Conservation (phyloP, 2,329 filamentous ascomycete genomes). For the Penicillium sp. region DNA sequence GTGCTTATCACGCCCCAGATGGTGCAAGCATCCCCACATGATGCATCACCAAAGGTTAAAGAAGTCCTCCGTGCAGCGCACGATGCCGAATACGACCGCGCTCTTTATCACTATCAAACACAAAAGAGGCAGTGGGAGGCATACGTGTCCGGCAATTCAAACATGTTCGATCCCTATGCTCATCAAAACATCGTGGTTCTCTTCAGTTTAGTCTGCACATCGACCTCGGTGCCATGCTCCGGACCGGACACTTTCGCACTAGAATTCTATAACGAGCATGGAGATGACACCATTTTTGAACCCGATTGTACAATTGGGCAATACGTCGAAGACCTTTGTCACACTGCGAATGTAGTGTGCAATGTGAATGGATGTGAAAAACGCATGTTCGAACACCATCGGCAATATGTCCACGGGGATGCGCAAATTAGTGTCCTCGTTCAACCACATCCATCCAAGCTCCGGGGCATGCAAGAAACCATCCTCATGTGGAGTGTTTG, state of each 20-base stretch:
- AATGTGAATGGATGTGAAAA: constrained; percentile 78
- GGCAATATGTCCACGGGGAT: constrained; percentile 94
- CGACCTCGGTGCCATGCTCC: constrained; percentile 85
- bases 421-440: constrained; percentile 89
- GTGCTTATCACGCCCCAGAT: constrained; percentile 91
- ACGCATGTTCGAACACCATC: constrained; percentile 85
- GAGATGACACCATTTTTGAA: constrained; percentile 61
- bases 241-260: constrained; percentile 87
- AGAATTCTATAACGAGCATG: constrained; percentile 88
- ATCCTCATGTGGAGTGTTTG: constrained; percentile 99
- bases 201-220: constrained; percentile 88
- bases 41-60: constrained; percentile 77
- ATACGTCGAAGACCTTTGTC: constrained; percentile 86
- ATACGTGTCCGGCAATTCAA: constrained; percentile 79
- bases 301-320: constrained; percentile 90
- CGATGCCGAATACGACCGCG: constrained; percentile 94
- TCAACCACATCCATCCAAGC: constrained; percentile 63
- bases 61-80: constrained; percentile 93
- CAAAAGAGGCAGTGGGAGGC: constrained; percentile 96
- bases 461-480: constrained; percentile 61
- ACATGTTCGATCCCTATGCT: constrained; percentile 88
- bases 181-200: constrained; percentile 96
- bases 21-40: constrained; percentile 77
- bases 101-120: constrained; percentile 85
- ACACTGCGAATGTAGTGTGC: constrained; percentile 69